phyloP scores from a whole-genome alignment of 192 early-diverging fungal species.

The Backusella parvicylindrica region DNA sequence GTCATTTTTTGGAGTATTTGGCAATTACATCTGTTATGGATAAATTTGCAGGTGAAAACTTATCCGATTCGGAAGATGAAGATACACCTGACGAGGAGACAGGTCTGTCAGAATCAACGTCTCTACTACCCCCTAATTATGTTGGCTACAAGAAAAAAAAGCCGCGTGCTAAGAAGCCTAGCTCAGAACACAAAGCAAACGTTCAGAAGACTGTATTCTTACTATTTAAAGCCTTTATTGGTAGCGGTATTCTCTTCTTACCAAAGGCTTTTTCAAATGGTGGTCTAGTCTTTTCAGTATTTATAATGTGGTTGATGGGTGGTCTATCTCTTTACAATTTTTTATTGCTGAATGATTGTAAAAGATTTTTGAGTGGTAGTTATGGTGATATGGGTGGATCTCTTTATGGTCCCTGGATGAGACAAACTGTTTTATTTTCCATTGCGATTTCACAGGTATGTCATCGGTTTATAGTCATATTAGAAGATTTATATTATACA shows the following conservation, averaged over 20 bases:
- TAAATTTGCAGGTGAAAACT: constrained; percentile 47
- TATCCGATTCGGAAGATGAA: constrained; percentile 32
- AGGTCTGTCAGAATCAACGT: constrained; percentile 17
- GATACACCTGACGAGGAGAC: constrained; percentile 18
- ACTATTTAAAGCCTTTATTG: constrained; percentile 68
- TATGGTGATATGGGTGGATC: constrained; percentile 67
- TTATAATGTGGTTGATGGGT: constrained; percentile 60
- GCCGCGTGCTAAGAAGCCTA: neutral
- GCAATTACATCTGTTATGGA: constrained; percentile 41
- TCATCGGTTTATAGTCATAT: too few relatives aligned
- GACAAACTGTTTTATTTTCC: constrained; percentile 60
- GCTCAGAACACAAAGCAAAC: constrained; percentile 29
- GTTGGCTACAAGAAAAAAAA: constrained; percentile 28
- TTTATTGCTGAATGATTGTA: constrained; percentile 61
- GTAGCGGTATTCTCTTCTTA: constrained; percentile 72
- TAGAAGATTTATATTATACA: neutral
- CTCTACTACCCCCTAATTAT: constrained; percentile 10
- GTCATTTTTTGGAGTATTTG: constrained; percentile 35
- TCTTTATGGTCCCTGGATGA: constrained; percentile 62
- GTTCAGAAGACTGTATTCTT: constrained; percentile 43
- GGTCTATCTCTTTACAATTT: constrained; percentile 61
- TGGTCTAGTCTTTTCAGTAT: constrained; percentile 59
- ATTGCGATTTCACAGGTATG: constrained; percentile 68
- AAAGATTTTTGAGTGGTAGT: constrained; percentile 56
- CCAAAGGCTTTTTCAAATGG: constrained; percentile 74